Conservation (phyloP, 805 yeast genomes). For the Myxozyma geophila region DNA sequence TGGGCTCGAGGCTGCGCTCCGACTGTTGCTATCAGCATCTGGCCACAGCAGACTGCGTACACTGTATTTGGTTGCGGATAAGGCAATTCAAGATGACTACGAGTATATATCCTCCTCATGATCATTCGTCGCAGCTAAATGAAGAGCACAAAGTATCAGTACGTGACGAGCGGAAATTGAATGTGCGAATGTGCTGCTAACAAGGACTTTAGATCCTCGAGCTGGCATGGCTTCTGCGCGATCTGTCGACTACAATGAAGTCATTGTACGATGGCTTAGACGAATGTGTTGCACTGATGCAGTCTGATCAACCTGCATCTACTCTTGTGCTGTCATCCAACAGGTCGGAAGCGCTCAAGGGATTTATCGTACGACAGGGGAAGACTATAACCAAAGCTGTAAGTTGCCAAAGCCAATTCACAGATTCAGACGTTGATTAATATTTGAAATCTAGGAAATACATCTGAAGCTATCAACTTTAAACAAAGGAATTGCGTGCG, state of each 20-base stretch:
- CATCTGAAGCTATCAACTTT: slow-evolving; percentile 32
- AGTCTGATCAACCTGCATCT: slow-evolving; percentile 32
- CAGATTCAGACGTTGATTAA: neutral
- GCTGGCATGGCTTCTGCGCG: slow-evolving; percentile 35
- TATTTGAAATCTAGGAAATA: slow-evolving; percentile 21
- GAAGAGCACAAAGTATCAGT: slow-evolving; percentile 37
- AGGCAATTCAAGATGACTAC: slow-evolving; percentile 26
- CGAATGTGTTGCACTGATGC: slow-evolving; percentile 32
- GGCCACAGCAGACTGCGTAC: neutral
- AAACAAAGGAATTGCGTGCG: slow-evolving; percentile 27
- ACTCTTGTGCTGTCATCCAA: slow-evolving; percentile 37
- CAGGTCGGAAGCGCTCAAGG: slow-evolving; percentile 37
- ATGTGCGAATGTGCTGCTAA: neutral
- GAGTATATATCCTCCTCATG: slow-evolving; percentile 27
- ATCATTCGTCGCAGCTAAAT: slow-evolving; percentile 29
- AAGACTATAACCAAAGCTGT: slow-evolving; percentile 36
- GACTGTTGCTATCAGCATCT: neutral
- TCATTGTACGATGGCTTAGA: slow-evolving; percentile 31
- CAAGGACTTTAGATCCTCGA: slow-evolving; percentile 24
- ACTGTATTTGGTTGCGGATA: too few species aligned
- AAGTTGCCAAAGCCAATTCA: neutral
- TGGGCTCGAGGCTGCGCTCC: neutral
- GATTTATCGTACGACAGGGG: slow-evolving; percentile 35
- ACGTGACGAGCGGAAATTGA: neutral
- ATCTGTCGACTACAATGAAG: slow-evolving; percentile 24